These are phyloP conservation scores for Starmerella sp. DNA, from an alignment of 805 yeast genomes.

Conservation along the genomic window DNA sequence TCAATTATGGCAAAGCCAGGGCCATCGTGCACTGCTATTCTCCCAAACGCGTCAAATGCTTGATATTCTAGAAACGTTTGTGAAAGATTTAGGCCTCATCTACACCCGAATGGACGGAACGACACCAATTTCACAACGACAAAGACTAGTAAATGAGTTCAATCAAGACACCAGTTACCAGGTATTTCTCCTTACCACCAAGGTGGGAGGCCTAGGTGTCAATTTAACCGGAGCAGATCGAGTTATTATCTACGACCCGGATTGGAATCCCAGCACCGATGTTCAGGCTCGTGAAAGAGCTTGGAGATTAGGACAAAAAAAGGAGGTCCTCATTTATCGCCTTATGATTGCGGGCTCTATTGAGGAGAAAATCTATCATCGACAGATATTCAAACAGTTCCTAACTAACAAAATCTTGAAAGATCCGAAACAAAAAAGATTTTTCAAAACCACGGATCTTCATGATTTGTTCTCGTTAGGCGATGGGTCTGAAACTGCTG, in stretches of 20 bases:
- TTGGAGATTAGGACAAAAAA: slow-evolving; percentile 92
- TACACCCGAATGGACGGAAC: slow-evolving; percentile 91
- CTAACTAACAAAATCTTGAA: slow-evolving; percentile 84
- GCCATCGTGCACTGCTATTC: slow-evolving; percentile 72
- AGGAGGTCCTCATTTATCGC: slow-evolving; percentile 81
- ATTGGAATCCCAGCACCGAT: slow-evolving; percentile 98
- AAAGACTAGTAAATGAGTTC: slow-evolving; percentile 67
- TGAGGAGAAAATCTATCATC: slow-evolving; percentile 91
- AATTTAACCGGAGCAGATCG: slow-evolving; percentile 91
- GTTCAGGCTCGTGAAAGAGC: slow-evolving; percentile 94
- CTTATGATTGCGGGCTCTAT: slow-evolving; percentile 90
- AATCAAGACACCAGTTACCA: slow-evolving; percentile 47
- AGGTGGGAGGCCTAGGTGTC: slow-evolving; percentile 93
- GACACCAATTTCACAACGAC: slow-evolving; percentile 69
- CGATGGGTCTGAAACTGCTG: slow-evolving; percentile 56
- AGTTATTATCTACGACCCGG: slow-evolving; percentile 90
- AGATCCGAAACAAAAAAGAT: slow-evolving; percentile 88
- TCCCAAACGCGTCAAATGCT: slow-evolving; percentile 93
- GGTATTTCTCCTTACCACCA: slow-evolving; percentile 76
- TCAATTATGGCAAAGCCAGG: slow-evolving; percentile 63
- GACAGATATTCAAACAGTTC: slow-evolving; percentile 93
- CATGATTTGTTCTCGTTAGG: slow-evolving; percentile 83
- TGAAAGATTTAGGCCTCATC: slow-evolving; percentile 35
- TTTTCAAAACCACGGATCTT: slow-evolving; percentile 83
- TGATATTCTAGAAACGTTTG: slow-evolving; percentile 65